Percentiles rank a stretch among this genome's conserved stretches.
Conservation (phyloP, 257 asterid genomes). For the Solanum stenotomum region DNA sequence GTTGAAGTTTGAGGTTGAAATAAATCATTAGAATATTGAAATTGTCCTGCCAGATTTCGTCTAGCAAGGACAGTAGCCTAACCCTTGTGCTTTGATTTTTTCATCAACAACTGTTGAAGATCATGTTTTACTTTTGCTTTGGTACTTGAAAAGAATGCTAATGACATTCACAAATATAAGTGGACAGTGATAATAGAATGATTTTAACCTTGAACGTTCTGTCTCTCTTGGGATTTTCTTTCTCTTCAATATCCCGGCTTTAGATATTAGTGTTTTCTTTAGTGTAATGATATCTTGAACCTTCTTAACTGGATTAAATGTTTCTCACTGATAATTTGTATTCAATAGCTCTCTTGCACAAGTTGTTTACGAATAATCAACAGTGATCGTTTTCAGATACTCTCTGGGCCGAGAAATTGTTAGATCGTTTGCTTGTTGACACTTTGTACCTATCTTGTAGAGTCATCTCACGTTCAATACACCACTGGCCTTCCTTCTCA, state of each 20-base stretch:
- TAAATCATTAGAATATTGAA: neutral
- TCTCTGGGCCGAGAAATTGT: too few relatives aligned
- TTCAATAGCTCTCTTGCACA: too few relatives aligned
- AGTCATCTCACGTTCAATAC: neutral
- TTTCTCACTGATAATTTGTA: neutral
- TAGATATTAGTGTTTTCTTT: neutral
- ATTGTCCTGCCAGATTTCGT: neutral
- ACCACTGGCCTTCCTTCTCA: neutral
- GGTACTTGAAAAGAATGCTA: neutral
- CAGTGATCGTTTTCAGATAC: too few relatives aligned
- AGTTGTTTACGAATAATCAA: too few relatives aligned
- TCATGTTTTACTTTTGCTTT: neutral
- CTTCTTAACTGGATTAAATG: neutral
- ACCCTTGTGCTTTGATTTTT: neutral
- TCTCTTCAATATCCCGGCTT: neutral
- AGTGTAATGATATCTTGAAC: neutral
- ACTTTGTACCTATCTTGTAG: neutral
- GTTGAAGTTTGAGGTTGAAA: neutral
- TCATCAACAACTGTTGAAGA: neutral
- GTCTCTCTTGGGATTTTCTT: neutral
- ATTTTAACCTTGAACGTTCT: neutral
- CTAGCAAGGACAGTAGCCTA: neutral
- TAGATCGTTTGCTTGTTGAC: neutral
- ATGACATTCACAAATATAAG: neutral
- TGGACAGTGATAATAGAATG: neutral